Conservation (phyloP, 2,329 filamentous ascomycete species). For the Cytospora schulzeri region DNA sequence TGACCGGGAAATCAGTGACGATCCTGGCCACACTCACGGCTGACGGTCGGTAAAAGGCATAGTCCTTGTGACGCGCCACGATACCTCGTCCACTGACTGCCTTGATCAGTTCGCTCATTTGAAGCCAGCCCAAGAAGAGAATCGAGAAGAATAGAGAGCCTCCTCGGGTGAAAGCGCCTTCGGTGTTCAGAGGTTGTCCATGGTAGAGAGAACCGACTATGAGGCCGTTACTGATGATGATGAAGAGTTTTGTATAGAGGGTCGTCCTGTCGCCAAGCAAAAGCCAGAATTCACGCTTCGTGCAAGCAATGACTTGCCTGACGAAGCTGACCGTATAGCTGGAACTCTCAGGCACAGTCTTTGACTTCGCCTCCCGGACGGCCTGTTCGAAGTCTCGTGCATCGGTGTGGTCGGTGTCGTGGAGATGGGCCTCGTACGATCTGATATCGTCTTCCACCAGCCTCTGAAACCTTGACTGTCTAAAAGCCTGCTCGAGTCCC, state of each 20-base stretch:
- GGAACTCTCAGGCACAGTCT: constrained; percentile 67
- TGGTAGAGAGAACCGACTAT: constrained; percentile 82
- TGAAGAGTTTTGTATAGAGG: constrained; percentile 77
- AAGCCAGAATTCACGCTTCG: constrained; percentile 76
- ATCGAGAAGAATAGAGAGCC: constrained; percentile 54
- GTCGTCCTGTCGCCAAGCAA: constrained; percentile 74
- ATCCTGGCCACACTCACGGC: constrained; percentile 60
- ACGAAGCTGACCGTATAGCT: constrained; percentile 76
- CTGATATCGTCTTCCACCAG: constrained; percentile 58
- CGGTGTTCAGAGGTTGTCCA: constrained; percentile 59
- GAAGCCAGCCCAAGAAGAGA: constrained; percentile 64
- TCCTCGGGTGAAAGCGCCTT: constrained; percentile 62
- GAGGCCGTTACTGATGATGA: constrained; percentile 71
- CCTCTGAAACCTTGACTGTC: constrained; percentile 60
- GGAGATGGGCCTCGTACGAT: constrained; percentile 41
- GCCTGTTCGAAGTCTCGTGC: constrained; percentile 67
- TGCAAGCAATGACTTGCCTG: constrained; percentile 69
- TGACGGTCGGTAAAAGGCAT: constrained; percentile 56
- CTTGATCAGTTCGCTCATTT: constrained; percentile 77
- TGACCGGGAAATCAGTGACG: constrained; percentile 60
- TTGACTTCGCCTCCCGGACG: constrained; percentile 68
- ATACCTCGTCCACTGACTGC: constrained; percentile 72
- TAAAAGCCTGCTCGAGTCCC: constrained; percentile 69
- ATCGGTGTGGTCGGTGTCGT: constrained; percentile 59
- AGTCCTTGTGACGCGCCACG: constrained; percentile 48